Evolutionary conservation across 257 asterid species (phyloP).

Genomic region (Solanum piurae): DNA sequence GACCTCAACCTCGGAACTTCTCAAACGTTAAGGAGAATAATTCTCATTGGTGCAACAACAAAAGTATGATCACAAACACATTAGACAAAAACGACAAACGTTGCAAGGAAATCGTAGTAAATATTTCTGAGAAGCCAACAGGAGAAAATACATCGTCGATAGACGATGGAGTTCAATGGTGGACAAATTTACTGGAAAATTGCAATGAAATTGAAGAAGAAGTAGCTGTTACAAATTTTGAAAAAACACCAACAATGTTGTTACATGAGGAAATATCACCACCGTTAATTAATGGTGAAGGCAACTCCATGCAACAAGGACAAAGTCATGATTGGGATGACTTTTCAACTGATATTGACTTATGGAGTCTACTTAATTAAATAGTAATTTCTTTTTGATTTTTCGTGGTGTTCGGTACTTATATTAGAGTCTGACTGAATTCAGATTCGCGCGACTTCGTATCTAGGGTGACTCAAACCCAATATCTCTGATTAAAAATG

Average conservation of each 20-base stretch:
- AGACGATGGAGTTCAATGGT: not conserved
- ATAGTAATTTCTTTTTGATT: too few species aligned
- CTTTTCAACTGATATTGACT: not conserved
- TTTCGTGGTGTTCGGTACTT: too few species aligned
- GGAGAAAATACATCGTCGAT: not conserved
- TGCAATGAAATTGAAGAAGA: not conserved
- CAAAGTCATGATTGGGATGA: not conserved
- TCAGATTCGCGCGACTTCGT: accelerated
- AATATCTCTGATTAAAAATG: too few species aligned
- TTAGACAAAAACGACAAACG: not conserved
- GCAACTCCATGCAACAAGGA: not conserved
- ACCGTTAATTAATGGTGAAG: not conserved
- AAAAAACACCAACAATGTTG: not conserved
- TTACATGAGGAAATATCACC: not conserved
- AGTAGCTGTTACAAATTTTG: not conserved
- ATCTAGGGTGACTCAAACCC: too few species aligned
- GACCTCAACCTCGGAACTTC: not conserved
- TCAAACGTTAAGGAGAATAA: not conserved
- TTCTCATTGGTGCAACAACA: not conserved
- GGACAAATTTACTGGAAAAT: not conserved
- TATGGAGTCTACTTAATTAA: not conserved
- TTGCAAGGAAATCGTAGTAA: not conserved
- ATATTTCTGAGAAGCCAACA: not conserved
- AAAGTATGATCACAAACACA: not conserved
- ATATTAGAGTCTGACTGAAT: too few species aligned